phyloP scores from a whole-genome alignment of 202 grass and related monocot species.

The Eragrostis tef region DNA sequence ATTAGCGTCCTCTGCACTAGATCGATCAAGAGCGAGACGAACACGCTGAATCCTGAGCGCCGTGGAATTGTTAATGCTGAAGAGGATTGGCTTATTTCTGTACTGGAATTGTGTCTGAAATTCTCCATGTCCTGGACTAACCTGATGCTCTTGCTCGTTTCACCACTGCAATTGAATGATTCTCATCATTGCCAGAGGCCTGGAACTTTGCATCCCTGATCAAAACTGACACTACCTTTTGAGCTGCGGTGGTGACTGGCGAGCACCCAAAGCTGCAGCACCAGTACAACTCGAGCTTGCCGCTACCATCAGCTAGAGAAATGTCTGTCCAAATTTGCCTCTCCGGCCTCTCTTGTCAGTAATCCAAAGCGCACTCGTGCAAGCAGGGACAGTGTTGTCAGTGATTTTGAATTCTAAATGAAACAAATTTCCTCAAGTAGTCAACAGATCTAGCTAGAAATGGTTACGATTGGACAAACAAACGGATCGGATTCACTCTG shows the following conservation, averaged over 20 bases:
- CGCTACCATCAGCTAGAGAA: conserved; percentile 6
- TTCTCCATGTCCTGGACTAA: too few species aligned
- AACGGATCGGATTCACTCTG: background rate
- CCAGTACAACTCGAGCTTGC: background rate
- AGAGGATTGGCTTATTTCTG: too few species aligned
- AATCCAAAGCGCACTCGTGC: background rate
- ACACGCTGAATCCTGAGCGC: background rate
- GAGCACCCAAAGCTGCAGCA: background rate
- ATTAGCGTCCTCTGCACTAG: background rate
- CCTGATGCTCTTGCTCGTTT: background rate
- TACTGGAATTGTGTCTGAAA: too few species aligned
- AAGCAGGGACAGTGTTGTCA: background rate
- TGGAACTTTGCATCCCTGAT: background rate
- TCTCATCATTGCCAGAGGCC: background rate
- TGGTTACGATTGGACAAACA: background rate
- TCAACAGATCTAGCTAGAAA: background rate
- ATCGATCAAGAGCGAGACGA: background rate
- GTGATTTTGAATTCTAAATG: background rate
- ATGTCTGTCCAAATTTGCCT: conserved; percentile 16
- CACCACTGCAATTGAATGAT: background rate
- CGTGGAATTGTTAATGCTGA: background rate
- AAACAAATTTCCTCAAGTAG: background rate
- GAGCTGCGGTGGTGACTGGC: background rate
- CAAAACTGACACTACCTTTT: conserved; percentile 37
- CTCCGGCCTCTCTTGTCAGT: background rate